Evolutionary conservation across 179 eudicot species (phyloP).

Genomic region (Beta corolliflora): DNA sequence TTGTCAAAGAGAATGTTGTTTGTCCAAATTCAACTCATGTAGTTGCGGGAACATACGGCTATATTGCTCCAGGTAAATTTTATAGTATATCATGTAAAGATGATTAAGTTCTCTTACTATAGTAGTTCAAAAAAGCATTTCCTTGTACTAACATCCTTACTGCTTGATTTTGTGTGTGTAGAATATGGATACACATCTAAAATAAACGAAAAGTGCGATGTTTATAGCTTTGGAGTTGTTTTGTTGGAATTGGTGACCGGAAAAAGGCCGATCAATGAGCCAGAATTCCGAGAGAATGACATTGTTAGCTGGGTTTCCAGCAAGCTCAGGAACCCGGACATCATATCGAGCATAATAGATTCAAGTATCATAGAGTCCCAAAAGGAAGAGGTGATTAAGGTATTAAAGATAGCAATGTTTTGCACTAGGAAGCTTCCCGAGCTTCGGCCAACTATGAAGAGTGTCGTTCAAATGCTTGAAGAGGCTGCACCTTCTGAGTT

Average conservation of each 20-base stretch:
- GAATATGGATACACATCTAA: constrained; percentile 86
- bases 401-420: constrained; percentile 70
- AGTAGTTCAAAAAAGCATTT: too few species aligned
- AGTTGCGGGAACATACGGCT: constrained; percentile 85
- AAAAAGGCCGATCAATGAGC: constrained; percentile 68
- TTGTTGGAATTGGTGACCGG: constrained; percentile 91
- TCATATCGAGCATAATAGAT: constrained; percentile 65
- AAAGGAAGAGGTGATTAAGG: constrained; percentile 66
- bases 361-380: constrained; percentile 40
- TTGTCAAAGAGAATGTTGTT: constrained; percentile 45
- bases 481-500: constrained; percentile 71
- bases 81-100: too few species aligned
- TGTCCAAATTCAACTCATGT: constrained; percentile 60
- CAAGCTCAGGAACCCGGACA: constrained; percentile 59
- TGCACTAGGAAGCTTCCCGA: constrained; percentile 69
- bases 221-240: constrained; percentile 94
- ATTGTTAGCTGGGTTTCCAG: constrained; percentile 75
- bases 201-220: constrained; percentile 85
- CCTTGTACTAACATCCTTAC: too few species aligned
- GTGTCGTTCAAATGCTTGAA: constrained; percentile 86
- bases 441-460: constrained; percentile 76
- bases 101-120: too few species aligned
- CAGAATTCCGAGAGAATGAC: constrained; percentile 75
- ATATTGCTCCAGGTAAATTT: constrained; percentile 86
- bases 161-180: constrained; percentile 30